Base-by-base conservation (phyloP, 2,329 filamentous ascomycete species). In the Ophiosphaerella narmari region DNA sequence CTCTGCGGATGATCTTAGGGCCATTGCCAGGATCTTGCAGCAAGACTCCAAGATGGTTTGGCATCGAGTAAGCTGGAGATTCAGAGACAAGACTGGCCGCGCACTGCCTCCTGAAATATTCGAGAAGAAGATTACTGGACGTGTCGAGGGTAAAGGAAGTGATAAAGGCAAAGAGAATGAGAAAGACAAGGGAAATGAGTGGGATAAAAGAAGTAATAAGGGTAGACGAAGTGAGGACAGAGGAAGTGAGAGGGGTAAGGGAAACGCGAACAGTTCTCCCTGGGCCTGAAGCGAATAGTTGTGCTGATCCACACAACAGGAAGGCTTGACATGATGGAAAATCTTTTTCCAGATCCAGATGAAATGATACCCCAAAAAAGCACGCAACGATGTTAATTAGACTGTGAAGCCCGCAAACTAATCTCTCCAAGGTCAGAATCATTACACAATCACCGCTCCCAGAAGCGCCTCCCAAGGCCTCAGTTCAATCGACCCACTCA, bases 71-170 rank as follows among this genome's bases (percentile, higher is more conserved):
- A 75, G 77, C 39, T 75, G 74, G 43, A 66, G 69, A 21, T 82
- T 82, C 68, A 75, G 69, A 46, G 78, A 80, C 46, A 74, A 74
- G 64, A 82, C 78, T 1, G 79, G 79, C 2, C 69, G 77, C 35
- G 65, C 69, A 3, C 57, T 82, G 23, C 69, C 74, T 54, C 70
- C 76, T 1, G 71, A 77, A 3, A 71, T 77, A 18, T 71, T 80
- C 31, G 66, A 71, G 57, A 69, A 74, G 52, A 79, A 77, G 62
- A 69, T 80, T 40, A 65, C 59, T 0, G 67, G 67, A 2, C 18
- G 13, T 7, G 41, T 65, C 11, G 54, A 58, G 21, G 41, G 46
- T 2, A 51, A 57, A 31, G 14, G 33, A 5, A 44, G 34, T 18
- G 42, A 48, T 13, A 31, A 21, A 16, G 4, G 36, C 11, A 49